Evolutionary conservation across 345 rosid species (phyloP).

Genomic region (Acer campestre): DNA sequence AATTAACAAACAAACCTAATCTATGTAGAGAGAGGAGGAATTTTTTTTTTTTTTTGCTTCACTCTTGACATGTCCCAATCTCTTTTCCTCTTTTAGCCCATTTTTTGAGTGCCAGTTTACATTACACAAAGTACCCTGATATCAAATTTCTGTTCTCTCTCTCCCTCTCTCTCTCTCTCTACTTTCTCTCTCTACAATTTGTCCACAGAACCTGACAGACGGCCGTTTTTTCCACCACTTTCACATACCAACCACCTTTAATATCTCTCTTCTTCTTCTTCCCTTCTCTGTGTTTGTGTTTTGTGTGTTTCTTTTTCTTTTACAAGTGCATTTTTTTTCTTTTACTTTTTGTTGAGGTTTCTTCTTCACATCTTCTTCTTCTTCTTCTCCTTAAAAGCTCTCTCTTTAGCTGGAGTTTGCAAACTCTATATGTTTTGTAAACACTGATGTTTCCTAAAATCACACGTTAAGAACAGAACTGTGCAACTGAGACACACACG

Average conservation of each 20-base stretch:
- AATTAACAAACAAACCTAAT: not conserved
- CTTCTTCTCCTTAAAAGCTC: not conserved
- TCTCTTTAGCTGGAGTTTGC: not conserved
- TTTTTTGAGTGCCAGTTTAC: not conserved
- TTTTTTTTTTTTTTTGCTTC: too few species aligned
- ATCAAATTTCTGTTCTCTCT: not conserved
- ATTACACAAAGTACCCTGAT: not conserved
- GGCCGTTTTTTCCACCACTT: not conserved
- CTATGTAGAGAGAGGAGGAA: too few species aligned
- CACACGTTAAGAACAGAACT: not conserved
- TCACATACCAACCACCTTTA: not conserved
- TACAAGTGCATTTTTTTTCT: not conserved
- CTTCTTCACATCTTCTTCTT: not conserved
- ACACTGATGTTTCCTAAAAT: not conserved
- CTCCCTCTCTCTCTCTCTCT: constrained; percentile 19
- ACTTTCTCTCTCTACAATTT: not conserved
- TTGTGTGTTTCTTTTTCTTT: not conserved
- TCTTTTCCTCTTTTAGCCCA: constrained; percentile 32
- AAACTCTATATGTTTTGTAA: not conserved
- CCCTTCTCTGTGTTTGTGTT: not conserved
- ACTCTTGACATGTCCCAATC: constrained; percentile 46
- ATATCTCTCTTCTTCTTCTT: not conserved
- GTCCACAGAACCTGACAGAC: constrained; percentile 18
- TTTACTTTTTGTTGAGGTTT: too few species aligned
- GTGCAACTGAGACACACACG: too few species aligned